Evolutionary conservation across 345 rosid genomes (phyloP), one percentile per base, ranked within the genome.

Genomic region (Populus euphratica): DNA sequence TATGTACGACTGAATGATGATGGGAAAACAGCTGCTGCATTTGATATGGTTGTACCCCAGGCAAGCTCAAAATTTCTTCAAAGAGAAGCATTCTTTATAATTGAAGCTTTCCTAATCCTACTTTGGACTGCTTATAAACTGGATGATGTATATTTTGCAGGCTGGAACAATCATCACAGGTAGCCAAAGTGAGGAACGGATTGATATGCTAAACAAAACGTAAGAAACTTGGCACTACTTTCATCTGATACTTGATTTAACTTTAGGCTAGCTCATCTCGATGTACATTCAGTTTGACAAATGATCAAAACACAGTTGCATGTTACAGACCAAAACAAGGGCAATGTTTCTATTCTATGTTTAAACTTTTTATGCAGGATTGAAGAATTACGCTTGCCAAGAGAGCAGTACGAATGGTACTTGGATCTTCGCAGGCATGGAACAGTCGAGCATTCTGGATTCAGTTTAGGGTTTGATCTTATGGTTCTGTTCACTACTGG

Each of bases 11-110:
- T 87, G 85, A 95, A 95, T 72, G 89, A 85, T 61, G 99, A 93
- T 79, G 88, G 87, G 67, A 77, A 81, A 74, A 95, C 97, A 56
- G 99, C 91, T 69, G 97, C 98, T 69, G 93, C 99, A 76, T 95
- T 95, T 74, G 99, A 95, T 69, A 75, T 95, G 89, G 89, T 92
- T 62, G 79, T 93, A n/a, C 97, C 98, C 25, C 85, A 84, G 96
- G 98, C 91, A 80, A 78, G 79, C 71, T 71, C 39, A 41, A 59
- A 21, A 65, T 41, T 14, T 75, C 23, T 44, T 31, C 52, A 13
- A 47, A 27, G 62, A 69, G 29, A 17, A 68, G 52, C 16, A 35
- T 11, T 5, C 67, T 64, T 13, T 64, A 7, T n/a, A 39, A 78
- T 20, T 49, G 47, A 13, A 11, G 61, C 10, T 67, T 62, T 61